phyloP scores from a whole-genome alignment of 257 asterid species.

The Nicotiana paniculata region DNA sequence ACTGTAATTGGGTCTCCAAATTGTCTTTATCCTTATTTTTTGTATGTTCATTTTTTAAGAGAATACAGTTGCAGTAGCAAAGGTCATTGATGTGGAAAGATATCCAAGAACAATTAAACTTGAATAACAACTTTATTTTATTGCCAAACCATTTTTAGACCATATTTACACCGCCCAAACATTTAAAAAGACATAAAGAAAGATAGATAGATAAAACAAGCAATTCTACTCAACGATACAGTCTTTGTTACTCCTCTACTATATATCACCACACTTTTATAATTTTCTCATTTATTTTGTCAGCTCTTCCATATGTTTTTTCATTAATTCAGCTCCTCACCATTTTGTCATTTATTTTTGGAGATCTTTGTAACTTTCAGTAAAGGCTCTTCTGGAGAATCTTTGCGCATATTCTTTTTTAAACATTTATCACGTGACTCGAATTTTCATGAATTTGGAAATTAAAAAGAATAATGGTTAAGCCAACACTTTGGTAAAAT shows the following conservation, averaged over 20 bases:
- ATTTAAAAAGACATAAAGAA: neutral
- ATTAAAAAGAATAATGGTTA: too few species aligned
- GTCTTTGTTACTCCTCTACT: neutral
- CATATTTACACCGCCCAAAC: neutral
- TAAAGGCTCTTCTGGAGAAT: too few species aligned
- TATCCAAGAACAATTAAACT: neutral
- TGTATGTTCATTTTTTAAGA: neutral
- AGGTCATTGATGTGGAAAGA: neutral
- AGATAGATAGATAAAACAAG: neutral
- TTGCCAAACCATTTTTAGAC: neutral
- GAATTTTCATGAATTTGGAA: too few species aligned
- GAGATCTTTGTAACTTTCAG: too few species aligned
- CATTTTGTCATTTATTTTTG: slow-evolving; percentile 15
- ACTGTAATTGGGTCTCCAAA: neutral
- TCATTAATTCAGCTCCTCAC: slow-evolving; percentile 23
- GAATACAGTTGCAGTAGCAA: neutral
- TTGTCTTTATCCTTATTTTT: neutral
- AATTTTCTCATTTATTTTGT: neutral
- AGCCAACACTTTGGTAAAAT: too few species aligned
- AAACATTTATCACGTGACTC: too few species aligned
- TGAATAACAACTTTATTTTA: neutral
- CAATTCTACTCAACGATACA: neutral
- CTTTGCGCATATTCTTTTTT: too few species aligned
- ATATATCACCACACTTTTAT: neutral
- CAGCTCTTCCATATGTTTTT: neutral